These are phyloP conservation scores for Hyaloperonospora brassicae DNA, from an alignment of 352 stramenopile species.

Conservation along the genomic window DNA sequence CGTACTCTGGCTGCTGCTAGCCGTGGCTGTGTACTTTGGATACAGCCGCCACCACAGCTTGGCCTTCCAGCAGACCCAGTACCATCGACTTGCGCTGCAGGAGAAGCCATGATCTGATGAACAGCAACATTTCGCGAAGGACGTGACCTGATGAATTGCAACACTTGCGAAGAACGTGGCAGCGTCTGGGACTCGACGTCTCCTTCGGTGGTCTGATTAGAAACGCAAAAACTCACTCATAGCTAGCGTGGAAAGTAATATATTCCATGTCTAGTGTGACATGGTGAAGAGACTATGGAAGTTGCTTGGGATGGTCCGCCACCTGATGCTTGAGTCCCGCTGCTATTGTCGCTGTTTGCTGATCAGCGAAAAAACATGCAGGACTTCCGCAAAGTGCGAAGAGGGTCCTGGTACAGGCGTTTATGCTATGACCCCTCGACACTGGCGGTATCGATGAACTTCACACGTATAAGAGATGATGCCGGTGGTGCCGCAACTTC, in stretches of 20 bases:
- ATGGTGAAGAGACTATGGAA: not conserved
- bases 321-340: slow-evolving; percentile 15
- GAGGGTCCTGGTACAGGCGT: slow-evolving; percentile 72
- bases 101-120: slow-evolving; percentile 5
- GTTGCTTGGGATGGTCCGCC: slow-evolving; percentile 10
- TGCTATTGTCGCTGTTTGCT: slow-evolving; percentile 30
- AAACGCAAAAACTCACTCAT: not conserved
- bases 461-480: slow-evolving; percentile 87
- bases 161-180: not conserved
- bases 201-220: not conserved
- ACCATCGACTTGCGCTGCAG: slow-evolving; percentile 40
- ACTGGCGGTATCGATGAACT: slow-evolving; percentile 83
- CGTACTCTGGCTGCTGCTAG: slow-evolving; percentile 56
- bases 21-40: slow-evolving; percentile 51
- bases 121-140: not conserved
- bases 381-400: slow-evolving; percentile 63
- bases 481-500: slow-evolving; percentile 86
- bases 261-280: slow-evolving; percentile 2
- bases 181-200: not conserved
- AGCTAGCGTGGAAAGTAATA: slow-evolving; percentile 7
- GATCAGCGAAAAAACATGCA: slow-evolving; percentile 61
- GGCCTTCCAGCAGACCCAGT: slow-evolving; percentile 55
- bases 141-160: not conserved
- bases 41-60: slow-evolving; percentile 73
- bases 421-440: slow-evolving; percentile 86